Conservation (phyloP, 768 basidiomycete species). For the Coprinopsis cinerea region DNA sequence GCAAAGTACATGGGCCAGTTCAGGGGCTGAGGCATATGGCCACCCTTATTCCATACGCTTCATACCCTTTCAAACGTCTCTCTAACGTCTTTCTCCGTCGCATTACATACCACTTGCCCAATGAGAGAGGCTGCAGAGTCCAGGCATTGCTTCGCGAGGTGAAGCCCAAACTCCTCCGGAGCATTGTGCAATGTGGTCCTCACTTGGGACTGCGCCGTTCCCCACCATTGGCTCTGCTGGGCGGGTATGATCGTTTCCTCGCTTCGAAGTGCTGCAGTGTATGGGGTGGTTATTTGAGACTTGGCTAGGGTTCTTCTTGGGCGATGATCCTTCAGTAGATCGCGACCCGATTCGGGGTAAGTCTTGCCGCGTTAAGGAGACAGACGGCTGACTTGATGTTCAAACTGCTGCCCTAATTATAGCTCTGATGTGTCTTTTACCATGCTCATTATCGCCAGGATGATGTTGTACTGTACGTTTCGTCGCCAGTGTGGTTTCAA, state of each 20-base stretch:
- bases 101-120: too few species aligned
- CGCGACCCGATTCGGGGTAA: conserved; percentile 63
- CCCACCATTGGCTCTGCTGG: conserved; percentile 73
- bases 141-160: conserved; percentile 75
- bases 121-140: too few species aligned
- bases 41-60: conserved; percentile 58
- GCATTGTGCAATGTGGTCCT: too few species aligned
- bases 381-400: neutral
- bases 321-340: conserved; percentile 52
- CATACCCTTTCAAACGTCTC: conserved; percentile 43
- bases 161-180: too few species aligned
- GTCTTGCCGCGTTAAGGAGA: conserved; percentile 11
- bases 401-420: conserved; percentile 1
- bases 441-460: conserved; percentile 78
- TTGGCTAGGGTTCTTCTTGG: conserved; percentile 66
- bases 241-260: conserved; percentile 80
- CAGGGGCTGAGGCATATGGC: conserved; percentile 79
- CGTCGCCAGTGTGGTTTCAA: too few species aligned
- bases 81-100: too few species aligned
- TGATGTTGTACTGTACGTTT: too few species aligned
- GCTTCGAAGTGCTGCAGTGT: conserved; percentile 65
- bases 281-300: conserved; percentile 74
- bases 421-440: conserved; percentile 75
- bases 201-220: conserved; percentile 64
- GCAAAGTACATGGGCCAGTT: conserved; percentile 56